Evolutionary conservation across 2,329 filamentous ascomycete species (phyloP), one percentile per base, ranked within the genome.

Genomic region (Xylaria sp.): DNA sequence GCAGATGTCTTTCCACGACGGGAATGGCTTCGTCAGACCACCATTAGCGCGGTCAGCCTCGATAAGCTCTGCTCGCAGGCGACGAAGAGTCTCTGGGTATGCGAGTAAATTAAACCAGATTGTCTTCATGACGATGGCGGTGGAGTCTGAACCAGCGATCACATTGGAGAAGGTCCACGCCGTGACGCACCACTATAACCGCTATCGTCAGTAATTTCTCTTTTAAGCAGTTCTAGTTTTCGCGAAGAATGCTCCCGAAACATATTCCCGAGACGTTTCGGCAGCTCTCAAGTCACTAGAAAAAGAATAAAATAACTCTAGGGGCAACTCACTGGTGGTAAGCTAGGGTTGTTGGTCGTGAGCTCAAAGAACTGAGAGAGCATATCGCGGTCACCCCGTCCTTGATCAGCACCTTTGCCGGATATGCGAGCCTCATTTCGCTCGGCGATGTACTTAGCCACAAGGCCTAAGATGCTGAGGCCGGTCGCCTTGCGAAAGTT

Each of bases 41-140:
- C 36, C 36, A 39, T 9, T 39, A 39, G 7, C 12, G 12, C 36
- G 36, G 6, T 39, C 36, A 17, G 75, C 78, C 0, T 58, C 39
- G 1, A 66, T 61, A 6, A 81, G 73, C 50, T 80, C 79, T 2
- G 66, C 14, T n/a, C 64, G 63, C 1, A 80, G 73, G 9, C 63
- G 72, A 1, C 73, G 34, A 7, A 78, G 47, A 0, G 74, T 74
- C 2, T 72, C 59, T 8, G 71, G 72, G 60, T 79, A 65, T 5
- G 55, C 50, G 3, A 80, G 67, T 14, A 81, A 73, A 59, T 77
- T 70, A 59, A 42, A 65, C 63, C 60, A 54, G 1, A 74, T 75
- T 54, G 77, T 78, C 6, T 70, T 67, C 68, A 80, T 77, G 11
- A 79, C 65, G 11, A 65, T 66, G 2, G 61, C 70, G 3, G 56